Evolutionary conservation across 2,329 filamentous ascomycete species (phyloP).

Genomic region (Aspergillus clavatus): DNA sequence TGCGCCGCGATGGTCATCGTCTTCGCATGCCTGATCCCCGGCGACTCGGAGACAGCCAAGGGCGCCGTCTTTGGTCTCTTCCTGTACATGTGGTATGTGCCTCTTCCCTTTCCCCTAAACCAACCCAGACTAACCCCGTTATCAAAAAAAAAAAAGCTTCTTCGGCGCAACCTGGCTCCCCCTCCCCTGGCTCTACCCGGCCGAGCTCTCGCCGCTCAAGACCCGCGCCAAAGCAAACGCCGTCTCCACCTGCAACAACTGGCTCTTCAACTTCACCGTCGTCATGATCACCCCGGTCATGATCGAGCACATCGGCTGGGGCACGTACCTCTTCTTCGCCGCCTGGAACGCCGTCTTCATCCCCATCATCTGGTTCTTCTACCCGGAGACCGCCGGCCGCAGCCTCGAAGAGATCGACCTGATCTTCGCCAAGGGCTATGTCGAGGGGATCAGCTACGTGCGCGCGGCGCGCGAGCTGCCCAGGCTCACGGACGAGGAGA

Average conservation of each 20-base stretch:
- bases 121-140: no score
- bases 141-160: conserved; percentile 45
- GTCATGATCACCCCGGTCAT: conserved; percentile 49
- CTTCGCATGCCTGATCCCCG: conserved; percentile 37
- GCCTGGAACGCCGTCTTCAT: conserved; percentile 44
- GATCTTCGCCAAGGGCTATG: conserved; percentile 43
- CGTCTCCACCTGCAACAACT: conserved; percentile 51
- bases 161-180: conserved; percentile 64
- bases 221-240: conserved; percentile 54
- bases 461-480: conserved; percentile 31
- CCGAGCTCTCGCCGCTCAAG: conserved; percentile 52
- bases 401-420: conserved; percentile 44
- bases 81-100: conserved; percentile 65
- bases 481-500: conserved; percentile 31
- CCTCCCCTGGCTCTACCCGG: conserved; percentile 54
- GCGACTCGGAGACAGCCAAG: conserved; percentile 22
- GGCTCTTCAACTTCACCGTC: conserved; percentile 53
- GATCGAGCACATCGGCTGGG: conserved; percentile 37
- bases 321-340: conserved; percentile 44
- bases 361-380: conserved; percentile 52
- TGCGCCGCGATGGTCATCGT: conserved; percentile 38
- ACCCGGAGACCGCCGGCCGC: conserved; percentile 47
- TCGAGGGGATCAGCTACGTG: conserved; percentile 40
- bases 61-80: conserved; percentile 57
- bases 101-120: no score